Evolutionary conservation across 2,329 filamentous ascomycete species (phyloP).

Genomic region (Nannizzia gypsea): DNA sequence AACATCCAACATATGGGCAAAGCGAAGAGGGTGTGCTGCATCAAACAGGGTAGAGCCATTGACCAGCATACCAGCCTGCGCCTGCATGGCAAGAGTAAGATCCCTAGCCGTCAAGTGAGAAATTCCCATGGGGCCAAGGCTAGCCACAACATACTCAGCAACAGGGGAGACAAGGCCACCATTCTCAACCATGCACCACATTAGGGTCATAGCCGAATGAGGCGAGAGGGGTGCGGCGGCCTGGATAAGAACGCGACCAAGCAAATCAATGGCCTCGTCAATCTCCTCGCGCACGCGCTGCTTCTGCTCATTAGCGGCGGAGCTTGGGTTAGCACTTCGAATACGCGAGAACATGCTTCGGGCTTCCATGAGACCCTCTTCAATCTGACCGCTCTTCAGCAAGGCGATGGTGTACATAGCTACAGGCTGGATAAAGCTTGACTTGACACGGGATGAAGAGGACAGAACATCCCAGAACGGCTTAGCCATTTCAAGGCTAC

Average conservation of each 20-base stretch:
- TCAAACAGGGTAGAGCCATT: slow-evolving; percentile 36
- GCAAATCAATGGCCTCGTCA: slow-evolving; percentile 69
- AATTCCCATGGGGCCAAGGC: slow-evolving; percentile 49
- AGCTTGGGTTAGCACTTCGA: slow-evolving; percentile 43
- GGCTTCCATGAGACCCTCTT: slow-evolving; percentile 67
- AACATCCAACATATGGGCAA: slow-evolving; percentile 50
- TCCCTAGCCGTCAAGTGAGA: slow-evolving; percentile 41
- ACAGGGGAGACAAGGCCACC: slow-evolving; percentile 49
- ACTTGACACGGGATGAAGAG: slow-evolving; percentile 43
- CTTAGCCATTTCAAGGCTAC: slow-evolving; percentile 64
- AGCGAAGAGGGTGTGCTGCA: slow-evolving; percentile 47
- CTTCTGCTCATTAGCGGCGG: slow-evolving; percentile 32
- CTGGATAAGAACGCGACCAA: slow-evolving; percentile 47
- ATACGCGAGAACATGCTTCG: slow-evolving; percentile 82
- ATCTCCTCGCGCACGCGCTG: slow-evolving; percentile 62
- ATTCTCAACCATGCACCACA: slow-evolving; percentile 56
- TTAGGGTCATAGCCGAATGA: slow-evolving; percentile 46
- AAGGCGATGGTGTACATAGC: slow-evolving; percentile 84
- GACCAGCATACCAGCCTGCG: slow-evolving; percentile 42
- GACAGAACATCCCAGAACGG: slow-evolving; percentile 70
- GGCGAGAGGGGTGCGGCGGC: slow-evolving; percentile 41
- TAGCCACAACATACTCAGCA: slow-evolving; percentile 49
- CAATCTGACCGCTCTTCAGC: slow-evolving; percentile 70
- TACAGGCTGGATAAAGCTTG: slow-evolving; percentile 69
- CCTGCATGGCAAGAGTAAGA: slow-evolving; percentile 49